These are phyloP conservation scores for Trifolium pratense DNA, from an alignment of 306 rosid genomes.

Conservation along the genomic window DNA sequence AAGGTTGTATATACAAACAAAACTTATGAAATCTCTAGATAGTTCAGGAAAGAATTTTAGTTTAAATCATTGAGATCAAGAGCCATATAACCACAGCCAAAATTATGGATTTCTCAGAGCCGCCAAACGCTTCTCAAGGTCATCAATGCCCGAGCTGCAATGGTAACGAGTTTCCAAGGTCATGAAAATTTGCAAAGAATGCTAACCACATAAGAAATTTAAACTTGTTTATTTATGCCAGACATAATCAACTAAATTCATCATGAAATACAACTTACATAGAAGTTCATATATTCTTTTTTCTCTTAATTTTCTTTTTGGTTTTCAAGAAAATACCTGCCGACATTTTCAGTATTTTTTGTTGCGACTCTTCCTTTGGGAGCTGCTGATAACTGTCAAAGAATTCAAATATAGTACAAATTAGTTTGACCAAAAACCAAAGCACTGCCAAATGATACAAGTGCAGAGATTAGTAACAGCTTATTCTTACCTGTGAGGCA, in stretches of 20 bases:
- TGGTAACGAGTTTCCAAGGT: constrained; percentile 38
- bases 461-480: constrained; percentile 24
- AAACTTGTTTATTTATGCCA: background rate
- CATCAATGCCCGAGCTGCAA: constrained; percentile 76
- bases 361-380: constrained; percentile 87
- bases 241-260: constrained; percentile 20
- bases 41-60: constrained; percentile 22
- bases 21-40: constrained; percentile 27
- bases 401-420: constrained; percentile 40
- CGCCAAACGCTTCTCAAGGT: constrained; percentile 92
- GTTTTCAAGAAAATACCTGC: constrained; percentile 61
- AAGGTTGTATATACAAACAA: constrained; percentile 42
- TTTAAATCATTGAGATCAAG: constrained; percentile 6
- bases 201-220: background rate
- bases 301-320: background rate
- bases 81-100: constrained; percentile 27
- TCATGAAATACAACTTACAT: background rate
- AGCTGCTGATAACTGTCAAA: constrained; percentile 83
- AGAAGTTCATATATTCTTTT: background rate
- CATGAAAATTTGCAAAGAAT: constrained; percentile 1
- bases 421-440: constrained; percentile 47
- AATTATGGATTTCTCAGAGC: constrained; percentile 81
- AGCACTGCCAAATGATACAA: constrained; percentile 17
- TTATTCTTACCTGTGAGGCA: constrained; percentile 83
- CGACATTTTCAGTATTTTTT: constrained; percentile 62